Evolutionary conservation across 768 basidiomycete genomes (phyloP), one percentile per base, ranked within the genome.

Genomic region (Paxillus rubicundulus): DNA sequence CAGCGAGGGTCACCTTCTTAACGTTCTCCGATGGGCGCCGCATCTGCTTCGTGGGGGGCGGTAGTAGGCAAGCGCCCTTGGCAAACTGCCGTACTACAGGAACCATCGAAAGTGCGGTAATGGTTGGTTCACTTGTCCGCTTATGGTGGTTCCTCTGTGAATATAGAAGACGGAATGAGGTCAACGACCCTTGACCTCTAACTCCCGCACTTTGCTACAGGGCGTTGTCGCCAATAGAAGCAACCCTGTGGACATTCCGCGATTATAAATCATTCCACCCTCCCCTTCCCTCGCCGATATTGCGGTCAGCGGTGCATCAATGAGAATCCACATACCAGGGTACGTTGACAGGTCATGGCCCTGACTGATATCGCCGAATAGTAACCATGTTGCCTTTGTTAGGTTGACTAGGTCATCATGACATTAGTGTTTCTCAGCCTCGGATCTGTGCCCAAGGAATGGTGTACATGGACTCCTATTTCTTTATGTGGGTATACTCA

Each of bases 331-430:
- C 49, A 33, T 54, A 38, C 45, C 37, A 18, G 40, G 44, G 47
- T 33, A 5, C 10, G 38, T 49, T 40, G 24, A 24, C 21, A 36
- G 36, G 45, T 28, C 64, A 66, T 56, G 56, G 56, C 61, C 61
- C 58, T 41, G 17, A 44, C 37, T 21, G 54, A 56, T 51, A 43
- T 45, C 46, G 18, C 50, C 37, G 32, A 38, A 24, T 24, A 47
- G 55, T 34, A 9, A 41, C 20, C 12, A n/a, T 30, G 18, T 21
- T 13, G 12, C 37, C 30, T 32, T 51, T 49, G 43, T 43, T 24
- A 24, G 24, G 24, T 24, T 24, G 24, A 4, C 24, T 24, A 24
- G 24, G 24, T 24, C 24, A 24, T 24, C 6, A 6, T 24, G 24
- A 4, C 24, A 24, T 24, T 24, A 2, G 21, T 24, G 21, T 24